Conservation (phyloP, 192 early-diverging fungal genomes). For the Linnemannia schmuckeri region DNA sequence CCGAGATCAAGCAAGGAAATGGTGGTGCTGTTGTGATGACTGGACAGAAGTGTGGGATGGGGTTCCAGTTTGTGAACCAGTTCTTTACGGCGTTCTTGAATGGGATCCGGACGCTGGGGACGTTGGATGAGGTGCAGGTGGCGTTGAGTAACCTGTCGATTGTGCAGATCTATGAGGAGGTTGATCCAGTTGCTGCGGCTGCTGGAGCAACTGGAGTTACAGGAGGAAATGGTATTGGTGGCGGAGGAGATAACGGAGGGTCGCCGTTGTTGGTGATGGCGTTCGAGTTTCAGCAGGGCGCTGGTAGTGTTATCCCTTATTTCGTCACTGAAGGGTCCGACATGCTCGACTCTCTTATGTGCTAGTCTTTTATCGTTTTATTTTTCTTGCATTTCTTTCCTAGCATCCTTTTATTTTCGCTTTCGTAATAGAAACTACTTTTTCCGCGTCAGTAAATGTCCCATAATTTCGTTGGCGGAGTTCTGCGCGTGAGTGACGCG, state of each 20-base stretch:
- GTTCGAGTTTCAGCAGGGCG: conserved; percentile 63
- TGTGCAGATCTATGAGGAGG: conserved; percentile 57
- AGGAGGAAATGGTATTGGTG: background rate
- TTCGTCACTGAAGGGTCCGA: conserved; percentile 36
- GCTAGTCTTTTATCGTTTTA: background rate
- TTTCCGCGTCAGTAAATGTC: background rate
- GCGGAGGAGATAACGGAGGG: background rate
- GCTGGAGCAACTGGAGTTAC: background rate
- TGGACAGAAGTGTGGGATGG: background rate
- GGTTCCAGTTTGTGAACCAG: conserved; percentile 66
- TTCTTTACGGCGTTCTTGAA: conserved; percentile 69
- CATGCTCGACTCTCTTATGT: conserved; percentile 18
- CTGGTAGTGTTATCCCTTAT: conserved; percentile 56
- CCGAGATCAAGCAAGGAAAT: conserved; percentile 61
- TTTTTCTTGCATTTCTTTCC: background rate
- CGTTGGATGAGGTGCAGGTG: conserved; percentile 64
- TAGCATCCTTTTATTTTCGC: background rate
- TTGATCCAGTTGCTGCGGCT: conserved; percentile 9
- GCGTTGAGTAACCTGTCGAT: conserved; percentile 63
- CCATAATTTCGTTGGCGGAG: background rate
- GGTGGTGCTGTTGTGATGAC: conserved; percentile 55
- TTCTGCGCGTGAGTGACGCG: conserved; percentile 1
- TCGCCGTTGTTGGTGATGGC: conserved; percentile 54
- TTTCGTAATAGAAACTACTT: background rate
- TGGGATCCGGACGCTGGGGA: conserved; percentile 55